Evolutionary conservation across 176 grass and related monocot species (phyloP).

Genomic region (Phoenix dactylifera): DNA sequence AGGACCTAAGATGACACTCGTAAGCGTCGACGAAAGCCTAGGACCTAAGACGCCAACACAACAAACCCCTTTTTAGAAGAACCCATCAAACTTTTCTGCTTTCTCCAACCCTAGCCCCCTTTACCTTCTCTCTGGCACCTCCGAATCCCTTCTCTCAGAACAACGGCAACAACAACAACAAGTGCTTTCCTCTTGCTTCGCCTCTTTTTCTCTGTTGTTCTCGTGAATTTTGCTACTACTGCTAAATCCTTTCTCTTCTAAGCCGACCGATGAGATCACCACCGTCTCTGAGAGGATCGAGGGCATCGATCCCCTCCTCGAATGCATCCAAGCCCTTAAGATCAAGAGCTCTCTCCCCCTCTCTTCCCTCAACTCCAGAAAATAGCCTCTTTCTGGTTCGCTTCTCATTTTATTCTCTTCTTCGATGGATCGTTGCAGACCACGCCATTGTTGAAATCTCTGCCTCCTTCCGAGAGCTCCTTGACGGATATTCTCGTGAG

Average conservation of each 20-base stretch:
- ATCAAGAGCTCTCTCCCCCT: not conserved
- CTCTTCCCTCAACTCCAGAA: no score
- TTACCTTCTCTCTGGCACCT: not conserved
- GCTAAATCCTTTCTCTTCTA: not conserved
- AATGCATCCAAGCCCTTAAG: conserved; percentile 13
- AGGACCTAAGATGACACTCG: no score
- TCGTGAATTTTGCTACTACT: no score
- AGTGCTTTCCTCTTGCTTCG: not conserved
- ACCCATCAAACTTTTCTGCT: no score
- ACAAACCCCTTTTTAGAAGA: no score
- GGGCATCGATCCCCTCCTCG: conserved; percentile 14
- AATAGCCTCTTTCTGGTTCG: not conserved
- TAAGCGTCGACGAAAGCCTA: no score
- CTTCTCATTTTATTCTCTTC: not conserved
- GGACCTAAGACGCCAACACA: no score
- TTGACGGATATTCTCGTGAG: conserved; percentile 11
- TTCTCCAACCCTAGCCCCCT: no score
- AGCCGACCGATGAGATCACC: conserved; percentile 27
- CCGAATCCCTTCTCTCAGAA: conserved; percentile 8
- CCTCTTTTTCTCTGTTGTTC: no score
- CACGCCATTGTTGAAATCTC: conserved; percentile 16
- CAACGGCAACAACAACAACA: not conserved
- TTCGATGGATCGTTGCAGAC: conserved; percentile 4
- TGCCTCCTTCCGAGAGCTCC: not conserved
- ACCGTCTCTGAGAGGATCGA: conserved; percentile 12